These are phyloP conservation scores for Silene noctiflora DNA, from an alignment of 179 eudicot genomes.

Conservation along the genomic window DNA sequence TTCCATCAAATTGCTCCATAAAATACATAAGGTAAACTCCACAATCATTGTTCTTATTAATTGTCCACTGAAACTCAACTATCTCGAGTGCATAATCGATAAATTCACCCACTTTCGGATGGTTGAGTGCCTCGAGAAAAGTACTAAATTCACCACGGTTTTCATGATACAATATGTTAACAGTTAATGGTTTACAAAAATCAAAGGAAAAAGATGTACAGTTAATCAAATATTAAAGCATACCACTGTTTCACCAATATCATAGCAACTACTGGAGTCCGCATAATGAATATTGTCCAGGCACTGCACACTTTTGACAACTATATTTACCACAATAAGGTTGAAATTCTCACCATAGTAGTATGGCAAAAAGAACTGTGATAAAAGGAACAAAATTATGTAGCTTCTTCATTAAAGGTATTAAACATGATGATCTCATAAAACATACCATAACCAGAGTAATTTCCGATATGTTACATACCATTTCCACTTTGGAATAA, in stretches of 20 bases:
- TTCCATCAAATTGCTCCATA: slow-evolving; percentile 1
- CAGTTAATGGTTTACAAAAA: too few relatives aligned
- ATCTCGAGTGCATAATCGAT: neutral
- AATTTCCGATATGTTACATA: neutral
- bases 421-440: too few relatives aligned
- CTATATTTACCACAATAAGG: neutral
- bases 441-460: too few relatives aligned
- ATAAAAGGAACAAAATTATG: too few relatives aligned
- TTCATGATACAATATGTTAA: neutral
- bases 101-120: neutral
- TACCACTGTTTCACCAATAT: neutral
- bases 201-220: neutral
- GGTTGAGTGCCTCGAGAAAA: neutral
- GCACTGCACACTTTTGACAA: neutral
- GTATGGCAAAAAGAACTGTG: slow-evolving; percentile 1
- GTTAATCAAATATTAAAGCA: neutral
- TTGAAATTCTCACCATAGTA: neutral
- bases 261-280: neutral
- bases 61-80: neutral
- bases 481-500: neutral
- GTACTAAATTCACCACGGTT: neutral
- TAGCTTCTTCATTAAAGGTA: too few relatives aligned
- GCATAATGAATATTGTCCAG: neutral
- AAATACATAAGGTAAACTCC: neutral
- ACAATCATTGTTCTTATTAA: neutral